A percentile compares a stretch with the other conserved stretches of the same genome.
These are phyloP conservation scores for Arthrinium puccinioides DNA, from an alignment of 2,329 filamentous ascomycete species.

Conservation along the genomic window DNA sequence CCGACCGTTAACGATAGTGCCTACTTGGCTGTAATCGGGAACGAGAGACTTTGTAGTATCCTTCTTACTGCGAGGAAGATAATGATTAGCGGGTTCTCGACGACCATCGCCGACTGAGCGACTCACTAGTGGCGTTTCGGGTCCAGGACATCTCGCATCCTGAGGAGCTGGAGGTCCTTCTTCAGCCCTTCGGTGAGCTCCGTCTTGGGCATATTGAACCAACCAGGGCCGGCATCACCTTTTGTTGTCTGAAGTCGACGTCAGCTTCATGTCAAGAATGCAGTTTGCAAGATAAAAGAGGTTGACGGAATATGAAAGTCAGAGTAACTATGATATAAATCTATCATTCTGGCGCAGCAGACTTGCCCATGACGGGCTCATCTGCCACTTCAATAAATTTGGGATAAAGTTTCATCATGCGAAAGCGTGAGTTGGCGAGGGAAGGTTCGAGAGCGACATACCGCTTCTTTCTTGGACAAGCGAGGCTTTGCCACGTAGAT, in stretches of 20 bases:
- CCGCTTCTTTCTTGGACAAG: constrained; percentile 22
- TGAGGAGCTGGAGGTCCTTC: constrained; percentile 80
- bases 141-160: constrained; percentile 83
- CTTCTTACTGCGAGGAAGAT: constrained; percentile 72
- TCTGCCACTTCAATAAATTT: constrained; percentile 68
- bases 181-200: constrained; percentile 78
- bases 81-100: too few species aligned
- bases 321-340: constrained; percentile 68
- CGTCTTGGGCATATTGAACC: constrained; percentile 85
- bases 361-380: constrained; percentile 34
- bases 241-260: constrained; percentile 20
- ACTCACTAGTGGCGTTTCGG: constrained; percentile 38
- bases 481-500: constrained; percentile 18
- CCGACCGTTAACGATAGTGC: constrained; percentile 79
- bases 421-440: constrained; percentile 15
- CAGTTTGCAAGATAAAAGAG: constrained; percentile 2
- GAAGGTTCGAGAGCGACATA: constrained; percentile 12
- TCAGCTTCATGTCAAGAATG: constrained; percentile 6
- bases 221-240: constrained; percentile 66
- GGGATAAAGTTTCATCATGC: constrained; percentile 70
- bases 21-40: constrained; percentile 82
- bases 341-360: constrained; percentile 57
- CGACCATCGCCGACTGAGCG: too few species aligned
- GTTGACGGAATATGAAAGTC: constrained; percentile 31
- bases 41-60: constrained; percentile 61